Percentiles rank a stretch among this genome's conserved stretches.
phyloP scores from a whole-genome alignment of 176 grass and related monocot species.

The Carex littledalei region DNA sequence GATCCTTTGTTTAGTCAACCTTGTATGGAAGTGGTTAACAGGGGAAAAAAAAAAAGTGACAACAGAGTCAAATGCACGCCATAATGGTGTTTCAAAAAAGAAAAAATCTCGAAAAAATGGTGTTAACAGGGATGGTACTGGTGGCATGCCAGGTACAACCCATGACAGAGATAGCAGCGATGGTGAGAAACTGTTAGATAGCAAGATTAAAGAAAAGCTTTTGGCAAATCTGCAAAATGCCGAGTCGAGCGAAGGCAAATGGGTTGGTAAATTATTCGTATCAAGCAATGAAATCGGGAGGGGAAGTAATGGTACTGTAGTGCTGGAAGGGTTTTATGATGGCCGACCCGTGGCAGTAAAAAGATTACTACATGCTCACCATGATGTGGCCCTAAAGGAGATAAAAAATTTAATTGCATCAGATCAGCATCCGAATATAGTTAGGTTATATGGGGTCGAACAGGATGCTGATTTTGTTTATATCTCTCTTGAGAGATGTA shows the following conservation, averaged over 20 bases:
- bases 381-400: conserved; percentile 87
- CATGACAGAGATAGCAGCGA: conserved; percentile 41
- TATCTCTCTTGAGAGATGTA: conserved; percentile 86
- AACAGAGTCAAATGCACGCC: conserved; percentile 32
- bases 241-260: conserved; percentile 44
- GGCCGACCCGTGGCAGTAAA: conserved; percentile 82
- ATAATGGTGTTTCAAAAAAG: conserved; percentile 54
- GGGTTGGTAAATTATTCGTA: conserved; percentile 75
- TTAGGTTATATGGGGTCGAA: conserved; percentile 77
- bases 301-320: conserved; percentile 96
- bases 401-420: conserved; percentile 93
- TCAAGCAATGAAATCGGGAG: conserved; percentile 82
- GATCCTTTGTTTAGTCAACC: too few species aligned
- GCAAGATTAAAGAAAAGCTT: conserved; percentile 18
- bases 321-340: conserved; percentile 80
- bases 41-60: conserved; percentile 33
- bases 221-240: conserved; percentile 8
- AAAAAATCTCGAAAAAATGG: conserved; percentile 64
- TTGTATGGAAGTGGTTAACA: conserved; percentile 19
- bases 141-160: conserved; percentile 20
- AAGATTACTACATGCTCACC: conserved; percentile 70
- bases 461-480: conserved; percentile 86
- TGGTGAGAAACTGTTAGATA: conserved; percentile 18
- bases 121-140: conserved; percentile 20
- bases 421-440: conserved; percentile 90